Evolutionary conservation across 805 yeast genomes (phyloP), one percentile per base, ranked within the genome.

Genomic region (Myxozyma kluyveri): DNA sequence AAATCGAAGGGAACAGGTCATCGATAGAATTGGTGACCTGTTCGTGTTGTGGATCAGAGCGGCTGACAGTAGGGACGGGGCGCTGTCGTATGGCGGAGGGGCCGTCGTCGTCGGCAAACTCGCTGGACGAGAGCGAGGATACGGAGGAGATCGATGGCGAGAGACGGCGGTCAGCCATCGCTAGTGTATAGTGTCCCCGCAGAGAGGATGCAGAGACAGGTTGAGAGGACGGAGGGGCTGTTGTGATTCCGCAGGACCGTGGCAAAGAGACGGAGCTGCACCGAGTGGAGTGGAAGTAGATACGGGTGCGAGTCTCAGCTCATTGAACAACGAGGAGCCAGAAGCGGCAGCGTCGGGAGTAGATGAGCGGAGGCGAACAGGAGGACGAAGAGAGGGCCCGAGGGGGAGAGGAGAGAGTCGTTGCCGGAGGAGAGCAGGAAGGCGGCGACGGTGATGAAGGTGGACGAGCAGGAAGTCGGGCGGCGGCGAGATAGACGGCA

Each of bases 1-100:
- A 47, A 3, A 45, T 50, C 18, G 44, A 21, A 22, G 59, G 59
- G 32, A 54, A 54, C 12, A 54, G 56, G 22, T 52, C 59, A 27
- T 54, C 57, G 19, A 54, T 42, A 12, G 59, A 52, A 47, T 54
- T 56, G 23, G 49, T 56, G 19, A 24, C 46, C n/a, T 41, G 26
- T 23, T 27, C 24, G 18, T 18, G 47, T 9, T 40, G 19, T 10
- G 23, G 41, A 5, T 6, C 27, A 38, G 41, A 38, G 23, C 10
- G n/a, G 23, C 22, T n/a, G n/a, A n/a, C n/a, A n/a, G n/a, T n/a
- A n/a, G n/a, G n/a, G n/a, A n/a, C n/a, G n/a, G n/a, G n/a, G n/a
- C n/a, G n/a, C n/a, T n/a, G n/a, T n/a, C n/a, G n/a, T n/a, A n/a
- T 43, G 47, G 45, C 52, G 43, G 26, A 43, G 48, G 40, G 44